Conservation (phyloP, 164 flowering plant species). For the Vitis labrusca region DNA sequence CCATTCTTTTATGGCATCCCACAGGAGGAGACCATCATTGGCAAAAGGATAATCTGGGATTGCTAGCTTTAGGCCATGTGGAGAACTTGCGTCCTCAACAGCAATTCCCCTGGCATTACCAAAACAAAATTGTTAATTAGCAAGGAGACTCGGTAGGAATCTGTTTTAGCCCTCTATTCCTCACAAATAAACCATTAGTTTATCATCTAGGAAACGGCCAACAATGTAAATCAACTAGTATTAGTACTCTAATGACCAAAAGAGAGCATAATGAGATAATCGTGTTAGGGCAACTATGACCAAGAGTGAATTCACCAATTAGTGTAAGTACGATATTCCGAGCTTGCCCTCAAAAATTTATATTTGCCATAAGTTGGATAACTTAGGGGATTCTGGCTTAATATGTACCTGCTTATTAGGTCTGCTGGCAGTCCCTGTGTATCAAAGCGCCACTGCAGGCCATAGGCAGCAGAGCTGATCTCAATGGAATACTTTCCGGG, state of each 20-base stretch:
- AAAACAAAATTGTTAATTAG: neutral
- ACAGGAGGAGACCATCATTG: slow-evolving; percentile 66
- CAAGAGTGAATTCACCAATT: too few relatives aligned
- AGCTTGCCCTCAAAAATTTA: too few relatives aligned
- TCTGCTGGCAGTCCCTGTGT: slow-evolving; percentile 65
- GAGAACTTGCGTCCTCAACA: slow-evolving; percentile 60
- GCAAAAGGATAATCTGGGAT: slow-evolving; percentile 83
- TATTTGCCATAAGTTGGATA: too few relatives aligned
- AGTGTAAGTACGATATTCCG: too few relatives aligned
- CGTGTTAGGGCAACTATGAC: too few relatives aligned
- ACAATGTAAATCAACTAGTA: too few relatives aligned
- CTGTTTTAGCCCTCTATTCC: too few relatives aligned
- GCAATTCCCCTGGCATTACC: slow-evolving; percentile 64
- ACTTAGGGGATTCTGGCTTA: too few relatives aligned
- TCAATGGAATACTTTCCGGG: slow-evolving; percentile 56
- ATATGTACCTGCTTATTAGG: slow-evolving; percentile 51
- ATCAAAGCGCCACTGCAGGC: slow-evolving; percentile 61
- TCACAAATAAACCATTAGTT: too few relatives aligned
- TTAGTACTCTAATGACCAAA: too few relatives aligned
- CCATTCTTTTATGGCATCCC: slow-evolving; percentile 69
- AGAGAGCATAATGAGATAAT: too few relatives aligned
- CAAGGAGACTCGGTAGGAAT: neutral
- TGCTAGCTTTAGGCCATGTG: slow-evolving; percentile 63
- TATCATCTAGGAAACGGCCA: too few relatives aligned
- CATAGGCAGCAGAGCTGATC: slow-evolving; percentile 61